phyloP scores from a whole-genome alignment of 768 basidiomycete genomes.

The Kwoniella dendrophila region DNA sequence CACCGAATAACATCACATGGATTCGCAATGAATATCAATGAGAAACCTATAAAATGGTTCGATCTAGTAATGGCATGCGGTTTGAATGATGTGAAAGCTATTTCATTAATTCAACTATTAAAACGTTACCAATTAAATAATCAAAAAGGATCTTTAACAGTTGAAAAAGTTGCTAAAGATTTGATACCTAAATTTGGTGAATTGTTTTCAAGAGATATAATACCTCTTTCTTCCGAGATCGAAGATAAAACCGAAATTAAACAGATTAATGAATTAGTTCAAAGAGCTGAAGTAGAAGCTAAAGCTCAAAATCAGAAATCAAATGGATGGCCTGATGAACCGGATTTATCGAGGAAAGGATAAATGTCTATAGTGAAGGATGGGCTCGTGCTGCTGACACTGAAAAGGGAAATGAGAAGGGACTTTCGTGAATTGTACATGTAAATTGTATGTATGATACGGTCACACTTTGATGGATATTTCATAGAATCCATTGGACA shows the following conservation, averaged over 20 bases:
- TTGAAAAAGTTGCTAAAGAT: conserved; percentile 31
- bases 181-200: conserved; percentile 41
- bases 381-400: too few species aligned
- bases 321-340: conserved; percentile 41
- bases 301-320: conserved; percentile 21
- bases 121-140: not conserved
- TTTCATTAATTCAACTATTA: conserved; percentile 56
- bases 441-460: too few species aligned
- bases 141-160: conserved; percentile 8
- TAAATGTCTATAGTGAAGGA: too few species aligned
- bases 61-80: conserved; percentile 87
- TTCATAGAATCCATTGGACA: too few species aligned
- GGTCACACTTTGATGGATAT: too few species aligned
- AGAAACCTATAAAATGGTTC: conserved; percentile 82
- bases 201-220: conserved; percentile 37
- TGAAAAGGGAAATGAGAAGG: too few species aligned
- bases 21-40: conserved; percentile 86
- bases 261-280: conserved; percentile 27
- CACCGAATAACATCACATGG: conserved; percentile 94
- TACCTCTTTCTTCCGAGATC: conserved; percentile 15
- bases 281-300: conserved; percentile 41
- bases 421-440: too few species aligned
- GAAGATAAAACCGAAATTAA: conserved; percentile 17
- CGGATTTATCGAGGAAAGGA: conserved; percentile 27
- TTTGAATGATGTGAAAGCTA: conserved; percentile 76